These are phyloP conservation scores for Umbilicus rupestris DNA, from an alignment of 164 flowering plant genomes.

Conservation along the genomic window DNA sequence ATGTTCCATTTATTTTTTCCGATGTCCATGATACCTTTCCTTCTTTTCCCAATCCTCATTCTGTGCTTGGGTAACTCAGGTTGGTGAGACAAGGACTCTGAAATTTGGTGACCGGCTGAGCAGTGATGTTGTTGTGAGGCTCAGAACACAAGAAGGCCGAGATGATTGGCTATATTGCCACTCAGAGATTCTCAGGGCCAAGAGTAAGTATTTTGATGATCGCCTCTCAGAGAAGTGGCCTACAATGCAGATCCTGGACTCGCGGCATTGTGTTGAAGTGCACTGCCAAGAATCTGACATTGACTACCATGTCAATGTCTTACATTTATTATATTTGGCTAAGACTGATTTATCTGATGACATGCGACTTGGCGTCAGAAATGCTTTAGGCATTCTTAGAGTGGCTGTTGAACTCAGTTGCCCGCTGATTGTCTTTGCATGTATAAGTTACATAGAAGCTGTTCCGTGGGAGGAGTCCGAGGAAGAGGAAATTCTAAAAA, in stretches of 20 bases:
- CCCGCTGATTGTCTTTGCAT: constrained; percentile 39
- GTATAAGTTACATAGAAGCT: constrained; percentile 81
- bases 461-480: constrained; percentile 99
- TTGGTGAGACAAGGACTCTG: background rate
- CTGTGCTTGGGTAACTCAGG: background rate
- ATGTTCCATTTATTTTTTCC: background rate
- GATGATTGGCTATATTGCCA: constrained; percentile 84
- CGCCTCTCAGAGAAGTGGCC: constrained; percentile 95
- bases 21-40: background rate
- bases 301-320: constrained; percentile 52
- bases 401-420: constrained; percentile 68
- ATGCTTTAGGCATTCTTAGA: constrained; percentile 65
- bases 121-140: constrained; percentile 84
- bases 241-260: constrained; percentile 82
- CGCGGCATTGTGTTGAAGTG: constrained; percentile 85
- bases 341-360: constrained; percentile 30
- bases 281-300: constrained; percentile 63
- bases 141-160: constrained; percentile 73
- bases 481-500: constrained; percentile 78
- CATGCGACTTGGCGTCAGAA: constrained; percentile 53
- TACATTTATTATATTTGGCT: constrained; percentile 55
- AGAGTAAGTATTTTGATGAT: constrained; percentile 78
- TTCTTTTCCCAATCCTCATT: background rate
- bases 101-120: constrained; percentile 57
- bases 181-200: constrained; percentile 45